phyloP scores from a whole-genome alignment of 805 yeast species.

The Pichia sporocuriosa region DNA sequence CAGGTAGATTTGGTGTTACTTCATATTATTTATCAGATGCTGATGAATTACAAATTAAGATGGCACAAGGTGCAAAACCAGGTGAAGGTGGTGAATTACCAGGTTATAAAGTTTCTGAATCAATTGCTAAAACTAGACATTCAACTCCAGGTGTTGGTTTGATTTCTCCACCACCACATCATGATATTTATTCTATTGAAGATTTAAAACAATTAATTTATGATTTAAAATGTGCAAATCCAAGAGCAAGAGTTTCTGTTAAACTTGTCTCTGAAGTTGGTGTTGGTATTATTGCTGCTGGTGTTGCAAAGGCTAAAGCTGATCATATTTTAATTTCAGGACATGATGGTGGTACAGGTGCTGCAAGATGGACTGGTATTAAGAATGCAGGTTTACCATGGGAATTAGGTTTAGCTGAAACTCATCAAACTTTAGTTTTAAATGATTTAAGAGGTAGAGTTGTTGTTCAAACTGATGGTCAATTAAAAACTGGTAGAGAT shows the following conservation, averaged over 20 bases:
- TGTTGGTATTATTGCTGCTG: conserved; percentile 97
- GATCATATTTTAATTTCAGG: conserved; percentile 94
- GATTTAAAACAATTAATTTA: conserved; percentile 94
- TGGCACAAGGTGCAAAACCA: conserved; percentile 99
- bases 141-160: conserved; percentile 96
- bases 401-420: conserved; percentile 97
- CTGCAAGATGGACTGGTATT: conserved; percentile 95
- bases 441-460: conserved; percentile 96
- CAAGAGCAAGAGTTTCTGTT: conserved; percentile 94
- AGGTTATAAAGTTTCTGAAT: conserved; percentile 81
- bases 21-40: conserved; percentile 92
- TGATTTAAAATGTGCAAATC: conserved; percentile 94
- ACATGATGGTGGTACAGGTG: conserved; percentile 99
- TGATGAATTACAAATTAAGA: conserved; percentile 94
- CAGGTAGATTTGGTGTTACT: conserved; percentile 97
- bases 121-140: conserved; percentile 91
- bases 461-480: conserved; percentile 97
- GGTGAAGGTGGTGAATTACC: conserved; percentile 99
- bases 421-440: conserved; percentile 93
- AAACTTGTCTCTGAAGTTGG: conserved; percentile 96
- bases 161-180: conserved; percentile 98
- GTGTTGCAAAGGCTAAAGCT: conserved; percentile 98
- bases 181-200: conserved; percentile 96
- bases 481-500: conserved; percentile 93
- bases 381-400: conserved; percentile 97